Evolutionary conservation across 371 early-diverging fungal genomes (phyloP).

Genomic region (Mycotypha africana): DNA sequence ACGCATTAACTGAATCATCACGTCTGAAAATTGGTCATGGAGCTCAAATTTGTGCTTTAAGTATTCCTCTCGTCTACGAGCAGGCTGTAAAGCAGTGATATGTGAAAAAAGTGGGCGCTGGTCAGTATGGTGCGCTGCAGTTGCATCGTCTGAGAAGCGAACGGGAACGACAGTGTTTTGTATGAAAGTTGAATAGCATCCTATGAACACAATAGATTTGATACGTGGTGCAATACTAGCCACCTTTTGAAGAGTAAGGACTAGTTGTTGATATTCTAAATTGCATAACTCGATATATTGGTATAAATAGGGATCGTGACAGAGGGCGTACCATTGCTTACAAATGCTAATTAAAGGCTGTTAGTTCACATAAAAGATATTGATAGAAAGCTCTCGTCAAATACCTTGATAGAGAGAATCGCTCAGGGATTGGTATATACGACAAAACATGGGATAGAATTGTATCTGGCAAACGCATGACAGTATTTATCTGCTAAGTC

Average conservation of each 20-base stretch:
- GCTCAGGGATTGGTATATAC: slow-evolving; percentile 10
- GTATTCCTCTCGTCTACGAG: slow-evolving; percentile 40
- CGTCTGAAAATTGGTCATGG: slow-evolving; percentile 44
- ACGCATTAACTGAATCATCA: slow-evolving; percentile 22
- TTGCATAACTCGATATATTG: slow-evolving; percentile 28
- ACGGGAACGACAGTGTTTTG: slow-evolving; percentile 38
- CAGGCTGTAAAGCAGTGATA: slow-evolving; percentile 34
- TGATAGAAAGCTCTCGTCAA: not conserved
- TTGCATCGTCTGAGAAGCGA: slow-evolving; percentile 14
- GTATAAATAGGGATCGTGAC: slow-evolving; percentile 38
- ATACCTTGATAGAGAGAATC: slow-evolving; percentile 13
- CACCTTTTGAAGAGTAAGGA: slow-evolving; percentile 30
- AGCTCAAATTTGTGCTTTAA: slow-evolving; percentile 33
- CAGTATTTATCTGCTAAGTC: too few relatives aligned
- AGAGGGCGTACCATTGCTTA: slow-evolving; percentile 23
- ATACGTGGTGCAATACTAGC: slow-evolving; percentile 25
- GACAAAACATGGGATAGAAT: slow-evolving; percentile 12
- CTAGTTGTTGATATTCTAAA: slow-evolving; percentile 38
- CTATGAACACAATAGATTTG: slow-evolving; percentile 28
- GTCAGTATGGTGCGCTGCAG: too few relatives aligned
- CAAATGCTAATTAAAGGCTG: slow-evolving; percentile 38
- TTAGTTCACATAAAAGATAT: too few relatives aligned
- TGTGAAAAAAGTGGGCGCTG: slow-evolving; percentile 25
- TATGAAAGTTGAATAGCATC: slow-evolving; percentile 41
- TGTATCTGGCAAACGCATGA: slow-evolving; percentile 9